Evolutionary conservation across 257 asterid genomes (phyloP), one percentile per base, ranked within the genome.

Genomic region (Penstemon newberryi): DNA sequence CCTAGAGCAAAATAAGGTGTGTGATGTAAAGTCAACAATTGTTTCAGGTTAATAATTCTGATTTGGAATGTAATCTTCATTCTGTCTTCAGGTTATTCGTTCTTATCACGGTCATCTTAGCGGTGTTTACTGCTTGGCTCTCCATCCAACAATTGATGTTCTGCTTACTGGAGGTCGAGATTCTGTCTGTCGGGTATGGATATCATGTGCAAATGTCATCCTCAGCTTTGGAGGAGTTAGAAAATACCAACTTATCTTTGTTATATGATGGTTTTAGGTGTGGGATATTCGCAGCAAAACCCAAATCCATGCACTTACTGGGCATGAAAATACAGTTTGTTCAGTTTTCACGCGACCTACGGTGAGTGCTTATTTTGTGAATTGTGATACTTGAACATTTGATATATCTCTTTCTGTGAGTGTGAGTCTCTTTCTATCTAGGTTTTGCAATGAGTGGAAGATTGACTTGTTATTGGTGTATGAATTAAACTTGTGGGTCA

Each of bases 61-160:
- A 57, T 63, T 76, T 65, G 44, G 43, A 66, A 60, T 39, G 45
- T 42, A 53, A 59, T 33, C 42, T 69, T 33, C 43, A 8, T 62
- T 67, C 40, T 68, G 37, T 67, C 66, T 78, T 69, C 77, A 91
- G 99, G 97, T 82, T 53, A 91, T 94, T 52, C 96, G 96, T 70
- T 89, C 97, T 64, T 94, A 94, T 84, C 99, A 94, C 63, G 97
- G 97, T 59, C 99, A 94, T 78, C 95, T 94, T 63, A 94, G 96
- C 63, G 99, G 97, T 50, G 99, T 94, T 65, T 94, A 94, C 83
- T 85, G 96, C 82, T 78, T 94, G 83, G 96, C 96, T 54, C 79
- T 91, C 77, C 99, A 94, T 87, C 99, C 99, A 49, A 87, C 96
- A 25, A 78, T 94, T 74, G 97, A 94, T 73, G 65, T 94, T 77